Conservation (phyloP, 2,329 filamentous ascomycete genomes). For the Trichoderma asperellum region DNA sequence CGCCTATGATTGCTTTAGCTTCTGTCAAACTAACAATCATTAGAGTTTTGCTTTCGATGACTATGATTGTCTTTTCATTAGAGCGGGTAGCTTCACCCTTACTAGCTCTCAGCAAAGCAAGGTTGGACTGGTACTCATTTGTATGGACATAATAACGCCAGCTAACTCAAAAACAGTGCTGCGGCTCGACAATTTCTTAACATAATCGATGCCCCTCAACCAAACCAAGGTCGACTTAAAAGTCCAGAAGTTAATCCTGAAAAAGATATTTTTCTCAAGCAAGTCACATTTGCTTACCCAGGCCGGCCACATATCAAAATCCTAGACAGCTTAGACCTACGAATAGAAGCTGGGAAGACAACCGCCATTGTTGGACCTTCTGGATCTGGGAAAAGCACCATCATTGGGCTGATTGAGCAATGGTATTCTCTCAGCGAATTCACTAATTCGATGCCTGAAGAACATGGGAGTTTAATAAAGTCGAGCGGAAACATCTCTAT, state of each 20-base stretch:
- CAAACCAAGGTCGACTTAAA: neutral
- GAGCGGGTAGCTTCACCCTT: constrained; percentile 61
- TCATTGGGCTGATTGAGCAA: constrained; percentile 54
- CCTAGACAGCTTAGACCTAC: constrained; percentile 42
- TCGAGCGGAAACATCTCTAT: constrained; percentile 44
- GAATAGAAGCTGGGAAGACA: constrained; percentile 46
- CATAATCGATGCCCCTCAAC: neutral
- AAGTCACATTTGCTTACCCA: constrained; percentile 45
- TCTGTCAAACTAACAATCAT: constrained; percentile 33
- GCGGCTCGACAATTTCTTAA: neutral
- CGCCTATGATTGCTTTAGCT: neutral
- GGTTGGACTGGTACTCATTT: neutral
- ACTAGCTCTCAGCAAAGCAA: constrained; percentile 38
- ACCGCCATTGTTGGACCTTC: constrained; percentile 59
- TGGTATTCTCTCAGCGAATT: constrained; percentile 49
- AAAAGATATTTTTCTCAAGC: neutral
- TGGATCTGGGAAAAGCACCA: constrained; percentile 56
- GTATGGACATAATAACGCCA: neutral
- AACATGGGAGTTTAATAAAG: neutral
- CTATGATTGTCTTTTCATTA: constrained; percentile 60
- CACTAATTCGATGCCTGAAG: neutral
- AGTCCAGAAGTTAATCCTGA: neutral
- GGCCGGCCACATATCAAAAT: constrained; percentile 42
- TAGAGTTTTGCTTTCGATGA: constrained; percentile 59
- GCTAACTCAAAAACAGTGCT: neutral